Base-by-base conservation (phyloP, 2,329 filamentous ascomycete genomes). In the Colletotrichum spaethianum region DNA sequence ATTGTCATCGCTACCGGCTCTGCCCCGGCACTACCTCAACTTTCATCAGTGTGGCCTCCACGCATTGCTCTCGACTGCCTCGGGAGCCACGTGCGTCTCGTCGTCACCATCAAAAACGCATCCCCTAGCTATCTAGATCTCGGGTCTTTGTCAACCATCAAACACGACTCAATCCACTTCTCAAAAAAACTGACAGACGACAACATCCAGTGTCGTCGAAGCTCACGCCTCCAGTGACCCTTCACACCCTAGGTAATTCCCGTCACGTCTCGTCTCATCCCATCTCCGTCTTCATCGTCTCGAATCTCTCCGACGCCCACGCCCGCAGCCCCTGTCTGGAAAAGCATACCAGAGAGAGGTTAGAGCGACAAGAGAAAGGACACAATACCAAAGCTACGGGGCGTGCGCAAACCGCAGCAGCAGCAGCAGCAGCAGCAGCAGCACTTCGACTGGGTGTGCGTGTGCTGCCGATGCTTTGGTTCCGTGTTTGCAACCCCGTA, bases 401-500 rank as follows among this genome's bases (percentile, higher is more conserved):
- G 40, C 68, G 63, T 71, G 69, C 68, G 55, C 50, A 53, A 53
- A 53, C 53, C 36, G 26, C 36, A 59, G 23, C 56, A 59, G 33
- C 11, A 55, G 38, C 11, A 40, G 38, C 38, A 40, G 2, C 38
- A 8, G 42, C 4, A 44, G 42, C 44, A 50, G 23, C 46, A 26
- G 28, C 53, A 38, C 31, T 20, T 63, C 46, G 36, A 48, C 23
- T 20, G 55, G 48, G 20, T 44, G 33, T 67, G 67, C 67, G 62
- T 70, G 48, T 62, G 56, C 55, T 71, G 68, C 48, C 52, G 69
- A 59, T 68, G 64, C 64, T 72, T 72, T 46, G 64, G 57, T 57
- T 72, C 59, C 69, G 46, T 72, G 56, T 72, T 36, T 63, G 59
- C 64, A 63, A 57, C 69, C 69, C 42, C 59, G 50, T 68, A 69